Base-by-base conservation (phyloP, 83 land plant genomes). In the Diphasiastrum complanatum region DNA sequence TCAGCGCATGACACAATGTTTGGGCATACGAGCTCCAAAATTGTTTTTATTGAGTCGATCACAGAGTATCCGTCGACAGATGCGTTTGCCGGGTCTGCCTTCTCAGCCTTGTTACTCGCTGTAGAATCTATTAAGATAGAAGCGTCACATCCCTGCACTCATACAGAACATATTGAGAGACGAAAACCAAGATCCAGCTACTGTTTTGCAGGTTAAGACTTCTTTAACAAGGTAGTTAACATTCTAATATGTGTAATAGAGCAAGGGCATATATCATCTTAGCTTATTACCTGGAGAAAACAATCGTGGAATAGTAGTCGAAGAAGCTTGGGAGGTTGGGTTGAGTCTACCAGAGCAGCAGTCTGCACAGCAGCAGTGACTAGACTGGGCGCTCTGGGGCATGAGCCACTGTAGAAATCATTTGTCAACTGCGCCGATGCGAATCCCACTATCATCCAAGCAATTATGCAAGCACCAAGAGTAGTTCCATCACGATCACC, bases 291-390 rank as follows among this genome's bases (percentile, higher is more conserved):
- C 81, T 83, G 76, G 2, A 83, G 80, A 25, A 83, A 67, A 70
- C 87, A 79, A 60, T 83, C 87, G 61, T 79, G 87, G 63, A 83
- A 83, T 28, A 83, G 45, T 37, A 83, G 58, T 18, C 83, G 70
- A 6, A 83, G 86, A 33, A 83, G 78, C 68, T 83, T 83, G 27
- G 81, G 81, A 2, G 83, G 78, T 36, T 77, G 18, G 6, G 83
- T 46, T 4, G 65, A 49, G 36, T 83, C 83, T 6, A 29, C 10
- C 24, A 48, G 18, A n/a, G 81, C 16, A 3, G 81, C 81, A 1
- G 81, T 47, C 37, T 78, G 68, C 16, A 83, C 75, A 5, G 80
- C 47, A 37, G 68, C 48, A 26, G 45, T 48, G 38, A 79, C 80
- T 2, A 83, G 36, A 1, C 63, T 35, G 50, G 75, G 83, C 0